phyloP scores from a whole-genome alignment of 805 yeast genomes.

The Scheffersomyces coipomensis region DNA sequence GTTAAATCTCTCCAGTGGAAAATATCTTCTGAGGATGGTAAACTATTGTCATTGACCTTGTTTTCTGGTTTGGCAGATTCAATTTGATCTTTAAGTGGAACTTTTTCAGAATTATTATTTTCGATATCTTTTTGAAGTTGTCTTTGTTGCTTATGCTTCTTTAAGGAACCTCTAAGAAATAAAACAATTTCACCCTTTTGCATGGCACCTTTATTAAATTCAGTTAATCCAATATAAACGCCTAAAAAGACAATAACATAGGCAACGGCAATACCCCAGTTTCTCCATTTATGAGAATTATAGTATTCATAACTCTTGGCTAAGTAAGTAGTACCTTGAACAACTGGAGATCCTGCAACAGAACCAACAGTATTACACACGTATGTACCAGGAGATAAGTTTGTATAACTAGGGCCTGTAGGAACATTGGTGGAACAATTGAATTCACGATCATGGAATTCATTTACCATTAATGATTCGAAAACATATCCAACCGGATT shows the following conservation, averaged over 20 bases:
- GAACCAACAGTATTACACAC: conserved; percentile 67
- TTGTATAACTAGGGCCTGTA: conserved; percentile 51
- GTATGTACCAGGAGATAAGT: conserved; percentile 32
- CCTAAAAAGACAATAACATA: conserved; percentile 44
- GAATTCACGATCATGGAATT: conserved; percentile 58
- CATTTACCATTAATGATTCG: conserved; percentile 64
- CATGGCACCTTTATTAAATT: conserved; percentile 41
- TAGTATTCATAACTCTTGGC: conserved; percentile 46
- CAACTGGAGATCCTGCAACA: conserved; percentile 47
- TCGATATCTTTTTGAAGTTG: conserved; percentile 16
- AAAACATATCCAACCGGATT: conserved; percentile 42
- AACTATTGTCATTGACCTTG: conserved; percentile 6
- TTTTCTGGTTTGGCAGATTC: conserved; percentile 16
- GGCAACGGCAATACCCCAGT: conserved; percentile 65
- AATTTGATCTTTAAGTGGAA: conserved; percentile 22
- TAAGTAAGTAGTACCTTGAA: conserved; percentile 62
- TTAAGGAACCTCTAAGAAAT: conserved; percentile 26
- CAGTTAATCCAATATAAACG: conserved; percentile 33
- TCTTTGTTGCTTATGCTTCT: conserved; percentile 23
- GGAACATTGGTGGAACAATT: conserved; percentile 61
- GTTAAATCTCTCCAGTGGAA: conserved; percentile 41
- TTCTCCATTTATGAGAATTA: conserved; percentile 73
- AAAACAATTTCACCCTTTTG: conserved; percentile 42
- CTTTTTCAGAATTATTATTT: conserved; percentile 21
- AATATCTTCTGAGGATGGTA: conserved; percentile 14